A percentile compares a stretch with the other conserved stretches of the same genome.
phyloP scores from a whole-genome alignment of 371 early-diverging fungal genomes.

The Globomyces sp. region DNA sequence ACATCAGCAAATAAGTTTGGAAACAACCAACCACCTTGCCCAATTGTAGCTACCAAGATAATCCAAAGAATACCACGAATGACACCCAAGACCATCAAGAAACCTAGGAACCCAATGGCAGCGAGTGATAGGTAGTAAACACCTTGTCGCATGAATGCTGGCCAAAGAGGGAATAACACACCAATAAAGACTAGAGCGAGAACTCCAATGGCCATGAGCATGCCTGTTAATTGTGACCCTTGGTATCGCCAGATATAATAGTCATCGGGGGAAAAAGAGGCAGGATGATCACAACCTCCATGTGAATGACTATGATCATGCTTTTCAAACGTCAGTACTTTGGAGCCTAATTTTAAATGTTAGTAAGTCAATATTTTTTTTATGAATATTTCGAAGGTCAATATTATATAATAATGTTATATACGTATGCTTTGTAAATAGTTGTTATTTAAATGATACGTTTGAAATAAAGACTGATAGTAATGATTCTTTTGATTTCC shows the following conservation, averaged over 20 bases:
- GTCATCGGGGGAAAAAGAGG: conserved; percentile 69
- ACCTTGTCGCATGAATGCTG: conserved; percentile 73
- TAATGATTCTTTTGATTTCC: too few species aligned
- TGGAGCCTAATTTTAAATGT: too few species aligned
- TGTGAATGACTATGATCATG: too few species aligned
- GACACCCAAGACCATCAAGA: conserved; percentile 88
- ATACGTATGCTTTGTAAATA: too few species aligned
- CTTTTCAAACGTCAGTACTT: too few species aligned
- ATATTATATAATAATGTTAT: too few species aligned
- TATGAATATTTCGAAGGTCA: too few species aligned
- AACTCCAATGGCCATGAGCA: conserved; percentile 74
- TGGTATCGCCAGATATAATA: conserved; percentile 97
- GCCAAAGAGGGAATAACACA: conserved; percentile 97
- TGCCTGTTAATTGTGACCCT: conserved; percentile 73
- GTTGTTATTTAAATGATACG: too few species aligned
- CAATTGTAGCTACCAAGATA: conserved; percentile 68
- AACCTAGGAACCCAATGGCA: conserved; percentile 81
- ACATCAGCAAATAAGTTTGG: conserved; percentile 99
- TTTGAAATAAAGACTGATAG: too few species aligned
- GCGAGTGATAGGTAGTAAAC: conserved; percentile 91
- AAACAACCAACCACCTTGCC: conserved; percentile 98
- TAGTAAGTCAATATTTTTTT: too few species aligned
- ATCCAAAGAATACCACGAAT: conserved; percentile 89
- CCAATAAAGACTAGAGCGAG: conserved; percentile 80
- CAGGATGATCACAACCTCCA: neutral